Percentiles rank a stretch among this genome's conserved stretches.
Conservation (phyloP, 2,329 filamentous ascomycete species). For the Ascosphaera apis region DNA sequence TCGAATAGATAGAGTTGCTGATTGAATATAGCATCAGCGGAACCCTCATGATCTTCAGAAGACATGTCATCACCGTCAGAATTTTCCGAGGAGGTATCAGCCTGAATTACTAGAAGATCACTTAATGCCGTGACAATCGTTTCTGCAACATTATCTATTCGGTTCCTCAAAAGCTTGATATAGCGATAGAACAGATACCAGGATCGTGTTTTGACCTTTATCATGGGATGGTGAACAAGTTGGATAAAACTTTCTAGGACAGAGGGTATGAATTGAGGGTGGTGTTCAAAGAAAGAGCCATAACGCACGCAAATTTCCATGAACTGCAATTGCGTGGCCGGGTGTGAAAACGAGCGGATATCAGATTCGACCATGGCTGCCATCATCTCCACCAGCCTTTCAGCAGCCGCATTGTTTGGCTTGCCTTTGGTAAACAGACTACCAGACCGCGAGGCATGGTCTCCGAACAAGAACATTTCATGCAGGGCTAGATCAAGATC, state of each 20-base stretch:
- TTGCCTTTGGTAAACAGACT: conserved; percentile 70
- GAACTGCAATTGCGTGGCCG: conserved; percentile 80
- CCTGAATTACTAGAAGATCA: conserved; percentile 74
- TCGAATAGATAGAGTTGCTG: conserved; percentile 89
- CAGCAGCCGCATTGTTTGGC: conserved; percentile 54
- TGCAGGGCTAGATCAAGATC: conserved; percentile 83
- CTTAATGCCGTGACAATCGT: conserved; percentile 75
- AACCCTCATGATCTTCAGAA: conserved; percentile 75
- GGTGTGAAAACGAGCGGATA: conserved; percentile 66
- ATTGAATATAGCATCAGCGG: conserved; percentile 72
- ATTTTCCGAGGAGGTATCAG: conserved; percentile 57
- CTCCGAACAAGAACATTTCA: conserved; percentile 90
- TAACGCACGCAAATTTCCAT: conserved; percentile 98
- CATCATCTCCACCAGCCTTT: conserved; percentile 80
- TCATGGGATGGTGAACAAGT: conserved; percentile 68
- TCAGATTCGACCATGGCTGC: conserved; percentile 88
- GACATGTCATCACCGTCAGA: conserved; percentile 77
- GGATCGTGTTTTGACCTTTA: conserved; percentile 68
- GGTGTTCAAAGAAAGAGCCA: conserved; percentile 72
- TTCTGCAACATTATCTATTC: conserved; percentile 74
- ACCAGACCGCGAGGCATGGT: conserved; percentile 71
- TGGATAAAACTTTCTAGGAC: conserved; percentile 81
- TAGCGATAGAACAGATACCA: conserved; percentile 96
- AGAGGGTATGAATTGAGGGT: conserved; percentile 57
- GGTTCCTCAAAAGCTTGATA: conserved; percentile 62